Percentiles rank a stretch among this genome's conserved stretches.
Conservation (phyloP, 345 rosid genomes). For the Corchorus olitorius region DNA sequence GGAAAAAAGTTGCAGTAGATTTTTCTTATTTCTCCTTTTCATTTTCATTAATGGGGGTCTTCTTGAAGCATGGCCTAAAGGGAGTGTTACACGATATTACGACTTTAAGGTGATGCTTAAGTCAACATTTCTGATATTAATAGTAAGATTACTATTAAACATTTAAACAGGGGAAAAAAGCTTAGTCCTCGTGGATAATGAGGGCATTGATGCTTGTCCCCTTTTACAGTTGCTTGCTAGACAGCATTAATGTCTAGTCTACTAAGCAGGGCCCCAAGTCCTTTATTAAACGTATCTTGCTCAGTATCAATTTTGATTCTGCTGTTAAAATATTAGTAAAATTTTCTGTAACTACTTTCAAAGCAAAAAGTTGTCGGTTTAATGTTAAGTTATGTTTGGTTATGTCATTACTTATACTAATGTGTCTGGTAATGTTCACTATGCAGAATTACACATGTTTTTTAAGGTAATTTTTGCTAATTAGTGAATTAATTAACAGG, state of each 20-base stretch:
- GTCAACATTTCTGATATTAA: background rate
- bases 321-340: background rate
- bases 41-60: conserved; percentile 8
- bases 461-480: background rate
- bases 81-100: conserved; percentile 9
- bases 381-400: background rate
- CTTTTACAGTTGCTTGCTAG: conserved; percentile 1
- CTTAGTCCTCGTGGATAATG: background rate
- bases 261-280: background rate
- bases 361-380: background rate
- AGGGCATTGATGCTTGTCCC: background rate
- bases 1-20: background rate
- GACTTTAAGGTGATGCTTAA: conserved; percentile 15
- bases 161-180: background rate
- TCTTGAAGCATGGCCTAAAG: conserved; percentile 14
- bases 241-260: background rate
- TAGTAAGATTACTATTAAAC: background rate
- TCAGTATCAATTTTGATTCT: conserved; percentile 7
- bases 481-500: conserved; percentile 14
- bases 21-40: background rate
- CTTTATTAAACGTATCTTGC: background rate
- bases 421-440: background rate
- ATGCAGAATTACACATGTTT: background rate
- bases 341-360: background rate
- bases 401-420: background rate